Evolutionary conservation across 805 yeast species (phyloP).

Genomic region (Candida railenensis): DNA sequence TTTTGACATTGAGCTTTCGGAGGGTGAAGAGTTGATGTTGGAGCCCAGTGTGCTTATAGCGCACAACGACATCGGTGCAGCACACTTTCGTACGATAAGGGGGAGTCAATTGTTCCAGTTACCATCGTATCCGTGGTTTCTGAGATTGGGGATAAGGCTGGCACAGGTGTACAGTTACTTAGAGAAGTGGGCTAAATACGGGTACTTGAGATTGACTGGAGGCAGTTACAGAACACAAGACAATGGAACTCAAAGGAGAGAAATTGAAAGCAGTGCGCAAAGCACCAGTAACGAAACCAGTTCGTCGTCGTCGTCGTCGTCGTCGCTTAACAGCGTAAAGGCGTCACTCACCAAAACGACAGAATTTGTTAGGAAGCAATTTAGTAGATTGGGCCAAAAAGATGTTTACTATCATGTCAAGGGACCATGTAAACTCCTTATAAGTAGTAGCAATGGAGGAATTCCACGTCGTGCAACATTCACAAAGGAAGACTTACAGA

Average conservation of each 20-base stretch:
- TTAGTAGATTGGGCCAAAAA: background rate
- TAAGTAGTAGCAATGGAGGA: constrained; percentile 16
- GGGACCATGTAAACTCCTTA: constrained; percentile 27
- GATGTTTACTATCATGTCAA: constrained; percentile 17
- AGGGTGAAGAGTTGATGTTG: constrained; percentile 37
- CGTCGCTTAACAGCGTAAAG: background rate
- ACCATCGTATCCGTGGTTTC: constrained; percentile 1
- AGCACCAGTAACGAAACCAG: too few relatives aligned
- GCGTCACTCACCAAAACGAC: background rate
- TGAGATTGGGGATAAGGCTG: background rate
- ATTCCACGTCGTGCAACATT: constrained; percentile 12
- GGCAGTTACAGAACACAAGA: background rate
- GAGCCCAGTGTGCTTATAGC: constrained; percentile 43
- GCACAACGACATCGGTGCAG: background rate
- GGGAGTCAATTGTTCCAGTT: constrained; percentile 1
- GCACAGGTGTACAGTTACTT: background rate
- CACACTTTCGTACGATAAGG: background rate
- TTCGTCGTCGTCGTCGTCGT: too few relatives aligned
- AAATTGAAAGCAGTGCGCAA: too few relatives aligned
- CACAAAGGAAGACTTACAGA: constrained; percentile 15
- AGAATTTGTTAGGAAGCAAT: background rate
- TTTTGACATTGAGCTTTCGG: constrained; percentile 30
- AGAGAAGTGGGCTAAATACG: background rate
- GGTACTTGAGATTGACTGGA: background rate
- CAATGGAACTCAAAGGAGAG: too few relatives aligned